Evolutionary conservation across 2,329 filamentous ascomycete genomes (phyloP).

Genomic region (Orbilia quercus): DNA sequence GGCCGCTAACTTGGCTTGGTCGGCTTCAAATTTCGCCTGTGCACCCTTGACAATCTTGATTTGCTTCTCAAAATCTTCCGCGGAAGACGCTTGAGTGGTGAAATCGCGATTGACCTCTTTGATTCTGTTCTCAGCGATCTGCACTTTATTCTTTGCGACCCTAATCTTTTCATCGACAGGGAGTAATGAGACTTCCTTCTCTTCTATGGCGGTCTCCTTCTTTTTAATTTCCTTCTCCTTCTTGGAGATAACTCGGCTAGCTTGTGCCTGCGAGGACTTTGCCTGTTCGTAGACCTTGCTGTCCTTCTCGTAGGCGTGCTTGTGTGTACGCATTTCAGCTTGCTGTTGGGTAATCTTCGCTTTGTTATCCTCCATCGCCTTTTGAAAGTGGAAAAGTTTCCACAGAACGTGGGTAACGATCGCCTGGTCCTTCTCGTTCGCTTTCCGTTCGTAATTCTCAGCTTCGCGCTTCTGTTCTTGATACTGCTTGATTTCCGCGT

Average conservation of each 20-base stretch:
- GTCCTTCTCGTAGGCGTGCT: conserved; percentile 80
- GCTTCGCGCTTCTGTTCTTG: conserved; percentile 96
- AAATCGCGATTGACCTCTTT: conserved; percentile 79
- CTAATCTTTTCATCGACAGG: conserved; percentile 92
- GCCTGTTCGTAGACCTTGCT: conserved; percentile 74
- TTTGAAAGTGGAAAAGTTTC: conserved; percentile 96
- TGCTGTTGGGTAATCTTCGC: conserved; percentile 92
- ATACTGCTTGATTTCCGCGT: conserved; percentile 97
- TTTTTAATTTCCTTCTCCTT: conserved; percentile 85
- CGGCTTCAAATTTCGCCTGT: conserved; percentile 84
- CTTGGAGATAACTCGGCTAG: conserved; percentile 79
- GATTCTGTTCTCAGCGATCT: conserved; percentile 75
- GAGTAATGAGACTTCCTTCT: conserved; percentile 83
- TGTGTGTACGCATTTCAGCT: conserved; percentile 91
- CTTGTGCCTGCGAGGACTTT: conserved; percentile 81
- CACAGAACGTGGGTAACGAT: conserved; percentile 93
- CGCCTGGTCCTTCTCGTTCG: conserved; percentile 87
- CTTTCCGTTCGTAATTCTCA: conserved; percentile 90
- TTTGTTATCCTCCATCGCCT: conserved; percentile 89
- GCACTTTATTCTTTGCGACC: conserved; percentile 77
- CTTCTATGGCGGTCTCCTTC: conserved; percentile 88
- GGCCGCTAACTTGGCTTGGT: conserved; percentile 85
- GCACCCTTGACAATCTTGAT: conserved; percentile 88
- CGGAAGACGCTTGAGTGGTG: conserved; percentile 74
- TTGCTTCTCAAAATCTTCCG: conserved; percentile 81